Evolutionary conservation across 2,329 filamentous ascomycete species (phyloP), one percentile per base, ranked within the genome.

Genomic region (Colletotrichum sansevieriae): DNA sequence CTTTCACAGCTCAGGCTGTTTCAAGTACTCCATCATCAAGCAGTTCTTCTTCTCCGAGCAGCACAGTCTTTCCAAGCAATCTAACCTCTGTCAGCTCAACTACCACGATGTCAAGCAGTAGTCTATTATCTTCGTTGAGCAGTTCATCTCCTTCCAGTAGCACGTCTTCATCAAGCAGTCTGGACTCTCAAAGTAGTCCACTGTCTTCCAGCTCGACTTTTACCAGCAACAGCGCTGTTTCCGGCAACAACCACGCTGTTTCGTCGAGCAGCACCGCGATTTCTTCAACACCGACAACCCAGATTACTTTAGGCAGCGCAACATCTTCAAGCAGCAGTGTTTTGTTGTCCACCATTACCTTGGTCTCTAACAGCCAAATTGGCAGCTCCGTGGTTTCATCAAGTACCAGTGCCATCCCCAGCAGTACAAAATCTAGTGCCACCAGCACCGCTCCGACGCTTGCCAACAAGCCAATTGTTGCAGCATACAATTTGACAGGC

Each of bases 401-500:
- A 5, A 72, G 58, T 20, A 68, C 37, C 39, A 66, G 59, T 6
- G 61, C 62, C 18, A 20, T 22, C 22, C 58, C 62, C 9, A 49
- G 22, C 56, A 54, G 58, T 22, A 57, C 35, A 18, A 72, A 63
- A 3, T 68, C 71, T 3, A 71, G 70, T 33, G 59, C 72, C 2
- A 70, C 66, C 6, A 68, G n/a, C 29, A 54, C 52, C 29, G 22
- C 44, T 5, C 57, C 72, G 1, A 59, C 72, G 3, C 71, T 72
- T 4, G 70, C 71, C n/a, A 73, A 79, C 44, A 75, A 74, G 52
- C 76, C 79, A 0, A 76, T 74, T 9, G 70, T 78, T 8, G 67
- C 72, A 6, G 71, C 72, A 37, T 82, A 78, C 71, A 73, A 73
- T 8, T 73, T 81, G 22, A 74, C 79, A 15, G 82, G 82, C 39